Base-by-base conservation (phyloP, 1,284 basidiomycete species). In the Cryptococcus sp. region DNA sequence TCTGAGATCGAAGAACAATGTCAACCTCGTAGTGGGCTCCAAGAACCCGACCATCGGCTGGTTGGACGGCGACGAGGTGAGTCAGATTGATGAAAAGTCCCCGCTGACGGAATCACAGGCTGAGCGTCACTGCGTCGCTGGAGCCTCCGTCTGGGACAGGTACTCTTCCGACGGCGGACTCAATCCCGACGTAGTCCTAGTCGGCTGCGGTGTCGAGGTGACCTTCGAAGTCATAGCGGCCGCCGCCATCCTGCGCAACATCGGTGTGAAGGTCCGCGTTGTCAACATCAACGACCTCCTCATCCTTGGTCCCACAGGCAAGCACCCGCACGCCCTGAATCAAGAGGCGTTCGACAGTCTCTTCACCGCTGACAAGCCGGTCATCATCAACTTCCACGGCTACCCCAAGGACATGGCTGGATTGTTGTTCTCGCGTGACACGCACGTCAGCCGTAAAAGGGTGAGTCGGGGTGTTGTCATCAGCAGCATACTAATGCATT, bases 381-480 rank as follows among this genome's bases (percentile, higher is more conserved):
- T 93, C 47, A 83, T 90, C 69, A 83, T 92, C 80, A 91, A 91
- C 79, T 93, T 90, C 80, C 92, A 93, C 75, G 88, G 90, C 2
- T 75, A 69, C 63, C 74, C 73, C 48, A 73, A 73, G 63, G 73
- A 77, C 52, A 62, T 78, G 39, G 64, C 64, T 16, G 72, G 72
- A 35, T 69, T 80, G 35, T 66, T 80, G 25, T 81, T 79, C 64
- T 63, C 66, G 51, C 68, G 80, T 50, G 66, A 68, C 27, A 65
- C 70, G 23, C 71, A 76, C 39, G 75, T 79, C 56, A 77, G 76
- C 8, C 69, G 78, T 40, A 67, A 70, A 7, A 68, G 69, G 57
- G 69, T 69, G 42, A 61, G 69, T 62, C n/a, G 47, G 8, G 52
- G 16, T 51, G 25, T 23, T 5, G 23, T 20, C 5, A 13, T 17